Base-by-base conservation (phyloP, 345 rosid genomes). In the Passiflora organensis region DNA sequence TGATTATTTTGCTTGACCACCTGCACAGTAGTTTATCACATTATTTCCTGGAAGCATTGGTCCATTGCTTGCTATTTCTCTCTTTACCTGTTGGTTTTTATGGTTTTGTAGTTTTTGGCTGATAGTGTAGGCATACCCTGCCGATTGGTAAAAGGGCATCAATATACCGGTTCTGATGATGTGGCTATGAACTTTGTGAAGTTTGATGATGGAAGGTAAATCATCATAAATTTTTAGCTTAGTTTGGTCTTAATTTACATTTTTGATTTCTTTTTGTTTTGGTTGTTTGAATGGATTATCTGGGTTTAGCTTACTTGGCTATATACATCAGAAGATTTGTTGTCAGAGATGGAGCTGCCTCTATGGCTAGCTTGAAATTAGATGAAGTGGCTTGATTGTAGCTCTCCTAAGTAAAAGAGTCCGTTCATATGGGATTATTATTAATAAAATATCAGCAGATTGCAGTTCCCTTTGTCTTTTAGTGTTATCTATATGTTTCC, bases 101-200 rank as follows among this genome's bases (percentile, higher is more conserved):
- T 72, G 58, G 18, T 72, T 67, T 41, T 60, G 57, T 67, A 91
- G 97, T 94, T 85, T 76, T 81, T 91, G 80, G 91, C 96, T 53
- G 97, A 91, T 72, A 73, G 84, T 52, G 74, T 73, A 37, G 91
- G 95, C 56, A 82, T 85, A 69, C 89, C 89, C 54, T 87, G 97
- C 65, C 89, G 89, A 49, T 76, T 91, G 67, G 97, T 91, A 69
- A 91, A 87, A 73, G 97, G 96, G 64, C 84, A 74, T 38, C 87
- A 81, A 59, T 91, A 83, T 66, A 87, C 95, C 13, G 94, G 97
- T 73, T 85, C 89, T 14, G 86, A 79, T 47, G 97, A 91, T 58
- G 87, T 81, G 51, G 96, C 95, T 42, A 85, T 91, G 83, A 87
- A 87, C 78, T 81, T 89, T 79, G 88, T 91, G 48, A 87, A 81